Evolutionary conservation across 169 alveolate genomes (phyloP).

Genomic region (Miamiensis avidus): DNA sequence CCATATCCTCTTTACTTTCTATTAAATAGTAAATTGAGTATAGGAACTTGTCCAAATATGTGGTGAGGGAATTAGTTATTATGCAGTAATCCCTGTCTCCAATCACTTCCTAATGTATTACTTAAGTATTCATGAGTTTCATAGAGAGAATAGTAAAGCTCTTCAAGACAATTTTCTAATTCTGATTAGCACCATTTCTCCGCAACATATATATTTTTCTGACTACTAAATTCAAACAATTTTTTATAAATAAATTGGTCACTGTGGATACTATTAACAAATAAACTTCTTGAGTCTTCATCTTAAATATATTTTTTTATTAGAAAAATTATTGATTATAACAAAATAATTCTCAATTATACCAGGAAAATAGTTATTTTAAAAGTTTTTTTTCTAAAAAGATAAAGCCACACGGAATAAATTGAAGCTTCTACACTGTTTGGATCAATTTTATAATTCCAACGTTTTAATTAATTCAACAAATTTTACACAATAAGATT

Average conservation of each 20-base stretch:
- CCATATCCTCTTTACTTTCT: too few species aligned
- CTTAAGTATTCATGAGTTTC: not conserved
- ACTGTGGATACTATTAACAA: not conserved
- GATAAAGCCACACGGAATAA: slow-evolving; percentile 10
- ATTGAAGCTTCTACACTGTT: slow-evolving; percentile 34
- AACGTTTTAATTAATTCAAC: slow-evolving; percentile 14
- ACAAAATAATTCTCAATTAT: too few species aligned
- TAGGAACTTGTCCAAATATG: too few species aligned
- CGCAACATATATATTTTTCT: not conserved
- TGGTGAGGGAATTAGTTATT: not conserved
- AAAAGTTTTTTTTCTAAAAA: not conserved
- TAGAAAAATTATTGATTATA: too few species aligned
- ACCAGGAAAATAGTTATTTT: too few species aligned
- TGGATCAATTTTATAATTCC: slow-evolving; percentile 19
- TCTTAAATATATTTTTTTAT: not conserved
- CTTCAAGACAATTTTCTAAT: not conserved
- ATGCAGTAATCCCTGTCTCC: not conserved
- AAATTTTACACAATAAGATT: not conserved
- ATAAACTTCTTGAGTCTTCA: not conserved
- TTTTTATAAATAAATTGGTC: not conserved
- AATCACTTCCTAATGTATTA: not conserved
- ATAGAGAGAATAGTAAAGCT: not conserved
- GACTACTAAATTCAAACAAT: not conserved
- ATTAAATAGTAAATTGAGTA: too few species aligned
- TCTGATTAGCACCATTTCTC: not conserved